Conservation (phyloP, 805 yeast species). For the Saccharomycopsis babjevae region DNA sequence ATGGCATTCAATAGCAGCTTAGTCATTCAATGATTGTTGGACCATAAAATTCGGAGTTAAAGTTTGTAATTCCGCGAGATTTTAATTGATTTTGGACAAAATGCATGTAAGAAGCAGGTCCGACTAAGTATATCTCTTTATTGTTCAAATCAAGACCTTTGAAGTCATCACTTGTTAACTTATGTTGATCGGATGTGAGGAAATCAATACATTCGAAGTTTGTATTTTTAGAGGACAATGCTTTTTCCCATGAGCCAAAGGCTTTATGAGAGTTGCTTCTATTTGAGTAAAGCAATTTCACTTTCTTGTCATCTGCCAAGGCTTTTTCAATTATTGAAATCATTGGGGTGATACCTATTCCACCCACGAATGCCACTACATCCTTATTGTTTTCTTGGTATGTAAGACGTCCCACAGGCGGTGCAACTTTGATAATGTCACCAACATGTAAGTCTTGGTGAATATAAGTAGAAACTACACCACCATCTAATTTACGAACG, state of each 20-base stretch:
- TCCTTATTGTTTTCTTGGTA: conserved; percentile 26
- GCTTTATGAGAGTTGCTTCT: background rate
- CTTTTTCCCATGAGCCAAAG: background rate
- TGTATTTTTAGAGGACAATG: background rate
- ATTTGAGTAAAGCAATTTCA: conserved; percentile 4
- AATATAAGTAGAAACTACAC: conserved; percentile 40
- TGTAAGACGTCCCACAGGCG: conserved; percentile 51
- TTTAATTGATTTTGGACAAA: conserved; percentile 1
- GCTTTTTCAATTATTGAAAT: conserved; percentile 38
- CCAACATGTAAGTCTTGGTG: conserved; percentile 26
- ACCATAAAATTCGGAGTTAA: conserved; percentile 6
- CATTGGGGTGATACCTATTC: conserved; percentile 61
- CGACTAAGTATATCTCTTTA: conserved; percentile 3
- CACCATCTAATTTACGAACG: conserved; percentile 40
- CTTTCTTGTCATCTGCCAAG: background rate
- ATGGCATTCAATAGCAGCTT: no score
- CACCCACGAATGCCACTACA: conserved; percentile 43
- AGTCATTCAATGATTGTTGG: background rate
- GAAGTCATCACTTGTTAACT: background rate
- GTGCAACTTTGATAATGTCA: conserved; percentile 28
- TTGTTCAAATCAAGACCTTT: background rate
- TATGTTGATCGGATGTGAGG: background rate
- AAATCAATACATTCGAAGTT: background rate
- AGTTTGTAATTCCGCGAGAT: background rate
- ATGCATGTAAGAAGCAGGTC: conserved; percentile 5